These are phyloP conservation scores for Hylodesmum podocarpum DNA, from an alignment of 306 rosid species.

Conservation along the genomic window DNA sequence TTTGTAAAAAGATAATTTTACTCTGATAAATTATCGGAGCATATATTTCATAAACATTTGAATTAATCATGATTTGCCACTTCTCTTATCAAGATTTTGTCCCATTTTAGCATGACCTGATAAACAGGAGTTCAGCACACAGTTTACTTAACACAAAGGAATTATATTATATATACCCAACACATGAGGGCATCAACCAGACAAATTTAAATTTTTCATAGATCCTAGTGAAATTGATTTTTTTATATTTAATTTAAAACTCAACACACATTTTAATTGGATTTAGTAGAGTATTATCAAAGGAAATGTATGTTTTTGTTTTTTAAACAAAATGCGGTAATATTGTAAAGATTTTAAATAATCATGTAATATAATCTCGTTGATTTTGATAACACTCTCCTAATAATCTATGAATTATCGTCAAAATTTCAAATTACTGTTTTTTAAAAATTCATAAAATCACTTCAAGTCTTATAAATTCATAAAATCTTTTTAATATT, in stretches of 20 bases:
- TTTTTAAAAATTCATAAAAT: too few species aligned
- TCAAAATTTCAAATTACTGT: too few species aligned
- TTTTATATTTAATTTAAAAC: background rate
- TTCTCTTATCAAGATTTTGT: background rate
- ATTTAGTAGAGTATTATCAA: background rate
- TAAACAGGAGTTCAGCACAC: conserved; percentile 1
- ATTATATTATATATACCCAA: background rate
- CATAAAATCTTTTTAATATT: too few species aligned
- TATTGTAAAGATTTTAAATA: too few species aligned
- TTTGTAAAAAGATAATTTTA: background rate
- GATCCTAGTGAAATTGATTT: background rate
- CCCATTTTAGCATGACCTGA: background rate
- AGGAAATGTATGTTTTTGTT: background rate
- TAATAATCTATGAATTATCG: too few species aligned
- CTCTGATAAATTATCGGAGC: background rate
- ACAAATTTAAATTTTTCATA: background rate
- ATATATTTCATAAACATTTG: background rate
- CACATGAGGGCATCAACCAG: background rate
- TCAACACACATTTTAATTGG: background rate
- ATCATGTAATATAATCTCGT: too few species aligned
- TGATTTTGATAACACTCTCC: too few species aligned
- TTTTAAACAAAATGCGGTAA: too few species aligned
- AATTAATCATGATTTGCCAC: background rate
- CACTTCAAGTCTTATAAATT: too few species aligned
- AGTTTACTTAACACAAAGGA: background rate